Conservation (phyloP, 2,329 filamentous ascomycete genomes). For the Coniochaeta sp. region DNA sequence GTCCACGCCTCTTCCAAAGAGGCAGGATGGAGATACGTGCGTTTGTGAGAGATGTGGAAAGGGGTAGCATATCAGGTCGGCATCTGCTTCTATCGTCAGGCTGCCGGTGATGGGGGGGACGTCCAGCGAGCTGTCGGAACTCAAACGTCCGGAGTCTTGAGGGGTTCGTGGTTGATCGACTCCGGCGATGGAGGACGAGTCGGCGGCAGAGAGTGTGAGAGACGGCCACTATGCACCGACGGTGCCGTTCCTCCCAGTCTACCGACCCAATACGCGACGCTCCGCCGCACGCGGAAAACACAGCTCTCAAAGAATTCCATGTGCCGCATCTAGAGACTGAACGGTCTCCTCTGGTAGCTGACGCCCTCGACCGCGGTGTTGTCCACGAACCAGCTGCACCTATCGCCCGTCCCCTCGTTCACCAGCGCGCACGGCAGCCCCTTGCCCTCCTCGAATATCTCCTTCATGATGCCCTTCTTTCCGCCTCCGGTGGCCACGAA, state of each 20-base stretch:
- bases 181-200: too few species aligned
- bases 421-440: conserved; percentile 81
- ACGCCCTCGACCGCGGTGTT: conserved; percentile 79
- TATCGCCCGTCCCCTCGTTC: conserved; percentile 76
- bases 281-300: not conserved
- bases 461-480: conserved; percentile 88
- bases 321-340: conserved; percentile 27
- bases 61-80: too few species aligned
- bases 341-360: conserved; percentile 68
- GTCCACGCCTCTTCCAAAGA: not conserved
- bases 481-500: conserved; percentile 86
- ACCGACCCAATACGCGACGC: not conserved
- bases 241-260: not conserved
- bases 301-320: not conserved
- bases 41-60: not conserved
- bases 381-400: conserved; percentile 94
- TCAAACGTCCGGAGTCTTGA: too few species aligned
- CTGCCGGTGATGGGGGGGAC: too few species aligned
- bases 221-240: too few species aligned
- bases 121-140: too few species aligned
- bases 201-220: too few species aligned
- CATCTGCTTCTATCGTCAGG: too few species aligned
- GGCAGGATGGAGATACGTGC: not conserved
- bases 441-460: conserved; percentile 82
- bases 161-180: too few species aligned